Evolutionary conservation across 495 filamentous ascomycete genomes (phyloP), one percentile per base, ranked within the genome.

Genomic region (Thozetella sp.): DNA sequence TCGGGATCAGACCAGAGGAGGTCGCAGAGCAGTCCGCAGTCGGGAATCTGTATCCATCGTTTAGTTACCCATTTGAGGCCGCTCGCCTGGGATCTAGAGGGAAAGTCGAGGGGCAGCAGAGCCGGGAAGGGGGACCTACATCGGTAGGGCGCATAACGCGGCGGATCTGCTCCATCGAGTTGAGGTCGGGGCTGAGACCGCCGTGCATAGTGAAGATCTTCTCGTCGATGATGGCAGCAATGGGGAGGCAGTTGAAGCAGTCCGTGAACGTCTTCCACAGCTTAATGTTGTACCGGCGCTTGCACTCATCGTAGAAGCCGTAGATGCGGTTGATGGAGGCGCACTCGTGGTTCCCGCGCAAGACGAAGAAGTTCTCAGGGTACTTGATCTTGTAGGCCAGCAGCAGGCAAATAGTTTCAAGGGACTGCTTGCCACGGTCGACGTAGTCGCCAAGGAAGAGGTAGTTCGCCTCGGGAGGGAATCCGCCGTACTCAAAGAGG

Each of bases 191-290:
- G 70, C 95, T 97, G 69, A 99, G 80, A 67, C 95, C 95, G 68
- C 95, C 95, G 76, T 99, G 95, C 95, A 99, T 99, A 61, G 95
- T 99, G 85, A 99, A 98, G 68, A 99, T 99, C 90, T 99, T 99
- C 84, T 99, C 95, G 72, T 99, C 95, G 68, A 99, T 99, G 76
- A 99, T 99, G 57, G 95, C 95, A n/a, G 95, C 95, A 76, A 99
- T 99, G 26, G 95, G 95, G 70, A 99, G 76, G 82, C 95, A 99
- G 83, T 99, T 99, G 86, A 99, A 99, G 86, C 95, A 99, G 70
- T 99, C 95, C 37, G 95, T 99, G 72, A 99, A 99, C 6, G 95
- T 99, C 84, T 99, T 99, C 95, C 95, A 99, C 63, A 99, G 88
- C 86, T 99, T 99, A 82, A 99, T 99, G 82, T 99, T 99, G 79